A percentile compares a stretch with the other conserved stretches of the same genome.
Conservation (phyloP, 352 stramenopile genomes). For the Halophytophthora batemanensis region DNA sequence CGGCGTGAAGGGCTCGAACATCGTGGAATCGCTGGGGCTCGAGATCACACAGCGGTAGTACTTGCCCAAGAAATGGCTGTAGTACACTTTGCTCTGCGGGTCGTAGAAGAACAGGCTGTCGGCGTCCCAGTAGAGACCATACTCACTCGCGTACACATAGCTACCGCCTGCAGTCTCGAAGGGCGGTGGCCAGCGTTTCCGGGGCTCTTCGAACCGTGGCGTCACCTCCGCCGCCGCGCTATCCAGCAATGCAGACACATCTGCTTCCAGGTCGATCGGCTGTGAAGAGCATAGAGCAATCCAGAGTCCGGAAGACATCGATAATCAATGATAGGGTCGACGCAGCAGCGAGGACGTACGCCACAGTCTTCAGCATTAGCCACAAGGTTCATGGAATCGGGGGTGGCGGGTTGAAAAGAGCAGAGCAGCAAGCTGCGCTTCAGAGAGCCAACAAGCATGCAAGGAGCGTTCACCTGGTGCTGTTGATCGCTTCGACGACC, state of each 20-base stretch:
- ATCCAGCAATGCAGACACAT: conserved; percentile 61
- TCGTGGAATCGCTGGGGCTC: conserved; percentile 13
- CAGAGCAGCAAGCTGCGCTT: conserved; percentile 11
- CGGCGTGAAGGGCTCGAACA: conserved; percentile 49
- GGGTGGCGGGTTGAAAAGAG: conserved; percentile 14
- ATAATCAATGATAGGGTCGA: conserved; percentile 4
- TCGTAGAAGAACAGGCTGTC: conserved; percentile 88
- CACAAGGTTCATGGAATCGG: conserved; percentile 15
- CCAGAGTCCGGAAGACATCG: background rate
- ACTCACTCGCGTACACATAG: conserved; percentile 68
- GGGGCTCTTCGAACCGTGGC: conserved; percentile 60
- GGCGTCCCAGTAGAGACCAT: conserved; percentile 72
- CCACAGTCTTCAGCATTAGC: conserved; percentile 31
- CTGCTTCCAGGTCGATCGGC: conserved; percentile 35
- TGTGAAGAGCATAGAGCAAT: conserved; percentile 6
- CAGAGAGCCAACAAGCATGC: conserved; percentile 24
- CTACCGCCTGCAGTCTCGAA: conserved; percentile 79
- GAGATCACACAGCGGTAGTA: conserved; percentile 55
- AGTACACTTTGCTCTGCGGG: conserved; percentile 67
- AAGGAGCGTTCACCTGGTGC: conserved; percentile 40
- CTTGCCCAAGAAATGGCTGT: conserved; percentile 59
- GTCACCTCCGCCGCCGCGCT: conserved; percentile 53
- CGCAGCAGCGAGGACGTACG: conserved; percentile 14
- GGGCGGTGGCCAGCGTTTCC: conserved; percentile 71
- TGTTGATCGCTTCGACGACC: conserved; percentile 29